Percentiles rank a stretch among this genome's conserved stretches.
Evolutionary conservation across 305 asterid genomes (phyloP).

Genomic region (Solanum chacoense): DNA sequence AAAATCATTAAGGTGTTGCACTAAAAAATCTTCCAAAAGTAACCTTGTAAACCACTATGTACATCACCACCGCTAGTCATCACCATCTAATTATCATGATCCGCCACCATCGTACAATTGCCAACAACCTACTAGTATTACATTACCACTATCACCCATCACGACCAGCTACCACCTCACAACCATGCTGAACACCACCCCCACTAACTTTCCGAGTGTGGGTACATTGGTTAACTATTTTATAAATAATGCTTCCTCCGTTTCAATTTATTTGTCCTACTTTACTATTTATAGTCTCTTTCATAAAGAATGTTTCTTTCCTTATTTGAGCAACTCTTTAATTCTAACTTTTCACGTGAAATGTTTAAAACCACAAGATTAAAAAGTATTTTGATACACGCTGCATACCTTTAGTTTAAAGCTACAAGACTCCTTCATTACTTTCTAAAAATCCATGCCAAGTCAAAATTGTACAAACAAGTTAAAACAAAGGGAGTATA

Average conservation of each 20-base stretch:
- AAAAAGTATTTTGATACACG: not conserved
- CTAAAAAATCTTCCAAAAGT: not conserved
- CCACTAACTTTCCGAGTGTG: not conserved
- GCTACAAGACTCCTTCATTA: not conserved
- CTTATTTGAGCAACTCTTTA: not conserved
- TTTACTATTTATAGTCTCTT: too few species aligned
- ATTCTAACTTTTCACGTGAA: too few species aligned
- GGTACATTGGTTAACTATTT: not conserved
- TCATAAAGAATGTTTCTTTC: not conserved
- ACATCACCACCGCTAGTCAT: not conserved
- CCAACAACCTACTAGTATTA: not conserved
- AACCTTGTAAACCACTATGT: not conserved
- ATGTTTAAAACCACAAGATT: too few species aligned
- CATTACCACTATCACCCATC: not conserved
- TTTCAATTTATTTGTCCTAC: not conserved
- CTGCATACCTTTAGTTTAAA: not conserved
- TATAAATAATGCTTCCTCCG: too few species aligned
- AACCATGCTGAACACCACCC: not conserved
- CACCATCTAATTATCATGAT: not conserved
- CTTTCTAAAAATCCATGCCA: not conserved
- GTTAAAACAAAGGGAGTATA: not conserved
- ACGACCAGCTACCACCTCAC: not conserved
- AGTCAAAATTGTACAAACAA: not conserved
- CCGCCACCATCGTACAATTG: not conserved
- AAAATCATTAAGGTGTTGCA: not conserved